Base-by-base conservation (phyloP, 176 grass and related monocot genomes). In the Lolium rigidum region DNA sequence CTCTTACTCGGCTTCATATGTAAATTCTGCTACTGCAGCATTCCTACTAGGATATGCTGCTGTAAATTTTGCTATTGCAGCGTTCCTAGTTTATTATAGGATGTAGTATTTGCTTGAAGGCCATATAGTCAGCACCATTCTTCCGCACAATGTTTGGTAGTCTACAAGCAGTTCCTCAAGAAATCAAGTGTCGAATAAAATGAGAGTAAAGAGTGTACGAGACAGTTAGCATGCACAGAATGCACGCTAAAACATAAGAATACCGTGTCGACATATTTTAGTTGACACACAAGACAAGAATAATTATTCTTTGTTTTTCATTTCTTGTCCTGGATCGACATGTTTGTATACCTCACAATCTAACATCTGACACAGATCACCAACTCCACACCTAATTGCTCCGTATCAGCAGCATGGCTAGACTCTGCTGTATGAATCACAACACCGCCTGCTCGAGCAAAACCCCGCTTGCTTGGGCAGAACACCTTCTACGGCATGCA, bases 301-400 rank as follows among this genome's bases (percentile, higher is more conserved):
- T 35, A 35, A 35, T 35, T 35, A 35, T 35, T 35, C 31, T 35
- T 35, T 35, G 1, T 4, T 39, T 9, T 65, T 63, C 7, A n/a
- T 51, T 7, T 25, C 37, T 17, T 10, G 26, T 49, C 39, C 9
- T 21, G 51, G 28, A 64, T 20, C 37, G 49, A 72, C 25, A 20
- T 5, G 77, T 51, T 51, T 57, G 14, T 14, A 74, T 72, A 17
- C 3, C 60, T 59, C 3, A 18, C 48, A 77, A 67, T 86, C 68
- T 78, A 31, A 22, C 73, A 62, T 80, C 74, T 83, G 50, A 78
- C 38, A 76, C 26, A 56, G 2, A 54, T 17, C 48, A 76, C 39
- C 39, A 85, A 77, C 82, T 82, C n/a, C 15, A 83, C 84, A 77
- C 50, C 52, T 64, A 26, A 46, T 54, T 83, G 28, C 52, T 90